Conservation (phyloP, 2,329 filamentous ascomycete genomes). For the Gremmenia infestans region DNA sequence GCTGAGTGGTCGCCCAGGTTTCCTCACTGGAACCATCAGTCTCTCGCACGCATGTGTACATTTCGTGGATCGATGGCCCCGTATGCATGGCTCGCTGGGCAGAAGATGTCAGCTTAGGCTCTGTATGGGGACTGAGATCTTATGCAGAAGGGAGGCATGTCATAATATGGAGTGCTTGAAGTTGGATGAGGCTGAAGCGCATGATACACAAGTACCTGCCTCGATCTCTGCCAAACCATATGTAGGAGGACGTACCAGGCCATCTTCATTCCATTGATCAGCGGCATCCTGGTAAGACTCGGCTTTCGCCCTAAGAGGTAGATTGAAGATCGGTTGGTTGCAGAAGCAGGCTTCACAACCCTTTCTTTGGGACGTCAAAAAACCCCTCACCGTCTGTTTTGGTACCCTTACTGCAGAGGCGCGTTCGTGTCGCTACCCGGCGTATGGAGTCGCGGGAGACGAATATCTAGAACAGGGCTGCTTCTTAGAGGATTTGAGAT, state of each 20-base stretch:
- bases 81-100: constrained; percentile 65
- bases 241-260: constrained; percentile 54
- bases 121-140: background rate
- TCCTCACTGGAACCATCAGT: constrained; percentile 65
- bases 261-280: constrained; percentile 67
- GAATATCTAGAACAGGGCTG: constrained; percentile 6
- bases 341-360: constrained; percentile 8
- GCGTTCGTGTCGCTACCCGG: constrained; percentile 5
- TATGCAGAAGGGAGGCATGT: background rate
- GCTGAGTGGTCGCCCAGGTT: constrained; percentile 66
- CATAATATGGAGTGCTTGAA: background rate
- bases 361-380: constrained; percentile 15
- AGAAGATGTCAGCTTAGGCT: constrained; percentile 15
- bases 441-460: constrained; percentile 13
- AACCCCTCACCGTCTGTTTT: constrained; percentile 17
- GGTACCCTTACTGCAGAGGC: background rate
- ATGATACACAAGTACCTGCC: background rate
- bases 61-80: constrained; percentile 71
- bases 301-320: constrained; percentile 7
- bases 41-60: constrained; percentile 65
- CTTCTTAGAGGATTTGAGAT: constrained; percentile 12
- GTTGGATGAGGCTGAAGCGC: constrained; percentile 12
- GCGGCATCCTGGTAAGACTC: constrained; percentile 48
- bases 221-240: constrained; percentile 8
- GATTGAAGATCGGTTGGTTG: constrained; percentile 13